phyloP scores from a whole-genome alignment of 257 asterid species.

The Solanum peruvianum region DNA sequence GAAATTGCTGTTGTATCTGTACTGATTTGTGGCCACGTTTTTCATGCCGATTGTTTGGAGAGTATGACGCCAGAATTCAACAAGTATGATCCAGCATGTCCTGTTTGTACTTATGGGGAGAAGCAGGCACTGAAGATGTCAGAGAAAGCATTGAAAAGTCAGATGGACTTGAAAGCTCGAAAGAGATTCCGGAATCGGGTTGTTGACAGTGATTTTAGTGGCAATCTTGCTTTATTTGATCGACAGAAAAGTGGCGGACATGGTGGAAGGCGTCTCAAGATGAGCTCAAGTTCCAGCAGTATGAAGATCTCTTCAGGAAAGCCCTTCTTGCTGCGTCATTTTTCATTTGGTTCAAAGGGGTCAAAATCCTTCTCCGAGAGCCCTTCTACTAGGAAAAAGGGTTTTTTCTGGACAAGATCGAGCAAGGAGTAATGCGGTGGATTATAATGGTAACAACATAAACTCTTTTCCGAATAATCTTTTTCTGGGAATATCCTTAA shows the following conservation, averaged over 20 bases:
- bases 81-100: conserved; percentile 86
- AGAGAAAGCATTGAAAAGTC: conserved; percentile 74
- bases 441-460: conserved; percentile 14
- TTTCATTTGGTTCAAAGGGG: conserved; percentile 63
- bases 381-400: conserved; percentile 34
- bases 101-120: conserved; percentile 87
- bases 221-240: conserved; percentile 32
- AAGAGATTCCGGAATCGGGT: conserved; percentile 48
- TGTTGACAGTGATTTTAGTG: conserved; percentile 44
- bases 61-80: conserved; percentile 70
- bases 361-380: conserved; percentile 34
- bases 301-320: conserved; percentile 43
- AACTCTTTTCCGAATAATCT: background rate
- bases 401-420: conserved; percentile 69
- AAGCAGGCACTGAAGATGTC: conserved; percentile 67
- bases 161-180: conserved; percentile 57
- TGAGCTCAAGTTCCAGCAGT: conserved; percentile 72
- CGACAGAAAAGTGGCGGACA: conserved; percentile 33
- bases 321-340: conserved; percentile 73
- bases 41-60: conserved; percentile 94
- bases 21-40: conserved; percentile 77
- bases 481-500: background rate
- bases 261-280: conserved; percentile 42
- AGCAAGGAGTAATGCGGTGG: conserved; percentile 33
- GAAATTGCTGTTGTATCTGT: conserved; percentile 88